Base-by-base conservation (phyloP, 495 filamentous ascomycete genomes). In the Pseudotulostoma volvatum region DNA sequence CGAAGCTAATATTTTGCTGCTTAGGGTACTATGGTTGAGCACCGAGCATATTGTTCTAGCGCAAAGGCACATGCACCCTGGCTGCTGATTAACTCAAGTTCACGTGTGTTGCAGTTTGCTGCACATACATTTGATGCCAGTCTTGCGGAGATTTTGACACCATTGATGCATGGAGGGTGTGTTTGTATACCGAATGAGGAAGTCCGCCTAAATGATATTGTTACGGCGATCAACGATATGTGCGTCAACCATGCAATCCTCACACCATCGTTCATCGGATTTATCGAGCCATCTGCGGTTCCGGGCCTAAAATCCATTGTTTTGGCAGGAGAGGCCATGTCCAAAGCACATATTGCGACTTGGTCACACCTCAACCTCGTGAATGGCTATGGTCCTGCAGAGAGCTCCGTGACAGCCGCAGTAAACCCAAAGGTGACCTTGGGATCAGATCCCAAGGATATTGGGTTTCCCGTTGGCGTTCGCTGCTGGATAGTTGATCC, bases 321-420 rank as follows among this genome's bases (percentile, higher is more conserved):
- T 14, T 51, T 69, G 19, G 65, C 54, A 4, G 73, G 73, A 4
- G 75, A 79, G 48, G 55, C 67, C 30, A 68, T 78, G 63, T 64
- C 65, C 16, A 55, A 60, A 30, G 61, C 62, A 2, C 50, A 71
- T 40, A 51, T 72, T 25, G 52, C 57, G 1, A 65, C 58, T 16
- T 79, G 75, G 76, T 70, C 64, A 9, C 59, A 51, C 40, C 60
- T 68, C 23, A 54, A 56, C 53, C 56, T 74, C 36, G 47, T 76
- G 41, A 77, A 77, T 49, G 73, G 60, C 2, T 80, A 77, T 40
- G 76, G 76, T 0, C 76, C 76, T 1, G 65, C 61, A 3, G 66
- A 69, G 41, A 53, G 48, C 39, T 53, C 60, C 36, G 57, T 68
- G 13, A 53, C 55, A 2, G 55, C 60, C 8, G 53, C 52, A 8